phyloP scores from a whole-genome alignment of 768 basidiomycete species.

The Rhodotorula babjevae region DNA sequence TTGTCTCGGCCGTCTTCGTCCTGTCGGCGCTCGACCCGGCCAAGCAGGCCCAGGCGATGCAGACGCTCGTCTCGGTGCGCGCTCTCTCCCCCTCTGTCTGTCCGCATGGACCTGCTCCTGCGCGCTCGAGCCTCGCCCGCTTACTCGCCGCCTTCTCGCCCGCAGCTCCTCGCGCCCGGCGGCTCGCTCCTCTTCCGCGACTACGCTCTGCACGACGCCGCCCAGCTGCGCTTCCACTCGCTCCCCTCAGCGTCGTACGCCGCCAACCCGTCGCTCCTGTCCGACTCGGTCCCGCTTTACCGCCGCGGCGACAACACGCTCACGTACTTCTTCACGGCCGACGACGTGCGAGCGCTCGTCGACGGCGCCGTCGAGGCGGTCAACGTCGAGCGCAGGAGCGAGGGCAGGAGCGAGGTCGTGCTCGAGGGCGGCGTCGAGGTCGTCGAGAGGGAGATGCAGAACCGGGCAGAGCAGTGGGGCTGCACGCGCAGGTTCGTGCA shows the following conservation, averaged over 20 bases:
- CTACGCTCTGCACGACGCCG: conserved; percentile 36
- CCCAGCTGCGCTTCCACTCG: conserved; percentile 35
- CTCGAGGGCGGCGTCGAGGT: conserved; percentile 21
- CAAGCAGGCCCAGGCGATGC: conserved; percentile 8
- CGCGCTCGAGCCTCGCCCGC: too few species aligned
- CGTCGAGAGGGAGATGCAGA: conserved; percentile 27
- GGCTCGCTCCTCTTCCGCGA: conserved; percentile 34
- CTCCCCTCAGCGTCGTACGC: conserved; percentile 33
- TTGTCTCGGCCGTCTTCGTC: conserved; percentile 35
- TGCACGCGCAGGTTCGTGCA: conserved; percentile 32
- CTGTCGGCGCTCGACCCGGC: conserved; percentile 30
- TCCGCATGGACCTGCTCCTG: not conserved
- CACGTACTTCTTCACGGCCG: conserved; percentile 30
- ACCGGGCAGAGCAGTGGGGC: conserved; percentile 23
- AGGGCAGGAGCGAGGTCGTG: not conserved
- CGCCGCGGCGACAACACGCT: conserved; percentile 34
- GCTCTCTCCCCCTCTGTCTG: too few species aligned
- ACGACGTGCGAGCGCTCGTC: conserved; percentile 16
- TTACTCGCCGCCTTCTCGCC: not conserved
- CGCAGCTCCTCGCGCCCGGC: conserved; percentile 31
- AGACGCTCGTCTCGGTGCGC: conserved; percentile 15
- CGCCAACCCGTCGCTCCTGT: conserved; percentile 25
- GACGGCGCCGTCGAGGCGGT: not conserved
- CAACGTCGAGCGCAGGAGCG: not conserved
- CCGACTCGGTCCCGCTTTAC: conserved; percentile 18